A percentile compares a stretch with the other conserved stretches of the same genome.
Conservation (phyloP, 306 rosid genomes). For the Abrus precatorius region DNA sequence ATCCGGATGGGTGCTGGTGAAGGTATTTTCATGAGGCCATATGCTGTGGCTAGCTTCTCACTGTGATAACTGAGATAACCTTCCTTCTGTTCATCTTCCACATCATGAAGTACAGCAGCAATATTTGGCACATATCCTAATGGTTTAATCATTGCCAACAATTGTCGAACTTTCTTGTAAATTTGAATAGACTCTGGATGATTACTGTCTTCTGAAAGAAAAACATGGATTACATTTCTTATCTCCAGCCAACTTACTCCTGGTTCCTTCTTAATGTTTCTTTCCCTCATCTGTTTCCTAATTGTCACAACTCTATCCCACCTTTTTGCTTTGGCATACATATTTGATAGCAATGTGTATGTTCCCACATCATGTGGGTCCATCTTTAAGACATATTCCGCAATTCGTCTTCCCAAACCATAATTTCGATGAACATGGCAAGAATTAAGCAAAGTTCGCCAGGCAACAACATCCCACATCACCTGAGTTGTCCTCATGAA, state of each 20-base stretch:
- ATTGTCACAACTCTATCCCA: constrained; percentile 76
- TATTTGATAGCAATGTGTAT: constrained; percentile 78
- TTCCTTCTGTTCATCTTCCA: constrained; percentile 82
- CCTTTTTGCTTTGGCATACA: constrained; percentile 68
- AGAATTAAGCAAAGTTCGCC: constrained; percentile 88
- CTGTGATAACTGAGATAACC: constrained; percentile 80
- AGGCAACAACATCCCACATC: constrained; percentile 83
- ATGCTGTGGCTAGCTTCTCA: constrained; percentile 86
- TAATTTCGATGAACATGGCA: constrained; percentile 77
- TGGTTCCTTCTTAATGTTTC: constrained; percentile 83
- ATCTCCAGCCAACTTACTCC: constrained; percentile 90
- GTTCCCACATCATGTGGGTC: constrained; percentile 84
- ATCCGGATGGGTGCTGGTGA: constrained; percentile 74
- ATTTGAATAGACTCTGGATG: constrained; percentile 76
- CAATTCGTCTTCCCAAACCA: constrained; percentile 69
- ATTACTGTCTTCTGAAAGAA: constrained; percentile 68
- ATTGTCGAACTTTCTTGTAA: constrained; percentile 66
- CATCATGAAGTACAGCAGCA: constrained; percentile 68
- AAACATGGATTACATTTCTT: constrained; percentile 66
- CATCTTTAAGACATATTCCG: constrained; percentile 71
- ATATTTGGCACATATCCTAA: constrained; percentile 73
- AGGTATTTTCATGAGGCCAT: constrained; percentile 74
- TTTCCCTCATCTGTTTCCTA: constrained; percentile 82
- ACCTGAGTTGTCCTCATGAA: constrained; percentile 73
- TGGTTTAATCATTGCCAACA: constrained; percentile 69